Percentiles rank a stretch among this genome's conserved stretches.
Conservation (phyloP, 768 basidiomycete species). For the Clitopilus passeckerianus region DNA sequence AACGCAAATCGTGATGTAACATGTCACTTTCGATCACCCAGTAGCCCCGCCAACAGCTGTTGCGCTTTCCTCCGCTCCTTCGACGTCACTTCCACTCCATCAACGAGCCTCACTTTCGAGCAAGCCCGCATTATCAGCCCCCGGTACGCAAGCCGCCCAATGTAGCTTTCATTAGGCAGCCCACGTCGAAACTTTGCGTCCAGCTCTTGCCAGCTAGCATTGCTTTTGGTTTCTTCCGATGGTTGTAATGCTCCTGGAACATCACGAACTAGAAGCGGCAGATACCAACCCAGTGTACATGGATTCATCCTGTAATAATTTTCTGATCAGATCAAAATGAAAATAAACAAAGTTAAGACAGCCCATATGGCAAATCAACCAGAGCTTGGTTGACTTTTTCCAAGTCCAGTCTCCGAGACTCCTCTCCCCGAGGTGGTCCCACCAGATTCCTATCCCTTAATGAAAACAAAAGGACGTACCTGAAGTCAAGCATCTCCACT, state of each 20-base stretch:
- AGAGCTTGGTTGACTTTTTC: neutral
- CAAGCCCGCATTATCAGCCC: slow-evolving; percentile 83
- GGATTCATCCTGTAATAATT: slow-evolving; percentile 75
- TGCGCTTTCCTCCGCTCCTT: slow-evolving; percentile 86
- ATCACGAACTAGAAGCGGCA: slow-evolving; percentile 76
- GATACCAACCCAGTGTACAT: slow-evolving; percentile 93
- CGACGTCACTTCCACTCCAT: slow-evolving; percentile 78
- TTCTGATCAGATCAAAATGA: neutral
- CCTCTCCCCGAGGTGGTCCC: slow-evolving; percentile 2
- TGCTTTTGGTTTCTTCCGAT: slow-evolving; percentile 30
- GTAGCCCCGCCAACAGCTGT: slow-evolving; percentile 56
- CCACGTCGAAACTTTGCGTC: slow-evolving; percentile 86
- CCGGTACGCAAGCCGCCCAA: slow-evolving; percentile 84
- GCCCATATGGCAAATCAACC: neutral
- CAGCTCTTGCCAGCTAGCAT: slow-evolving; percentile 62
- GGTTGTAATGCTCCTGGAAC: slow-evolving; percentile 64
- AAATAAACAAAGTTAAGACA: neutral
- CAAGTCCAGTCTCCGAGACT: neutral
- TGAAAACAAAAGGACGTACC: slow-evolving; percentile 37
- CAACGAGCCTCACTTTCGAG: slow-evolving; percentile 61
- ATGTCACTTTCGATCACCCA: slow-evolving; percentile 30
- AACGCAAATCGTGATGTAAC: slow-evolving; percentile 10
- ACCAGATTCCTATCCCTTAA: slow-evolving; percentile 4
- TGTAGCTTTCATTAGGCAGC: slow-evolving; percentile 84
- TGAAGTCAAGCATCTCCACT: slow-evolving; percentile 87